Base-by-base conservation (phyloP, 1,284 basidiomycete species). In the Ganoderma leucocontextum region DNA sequence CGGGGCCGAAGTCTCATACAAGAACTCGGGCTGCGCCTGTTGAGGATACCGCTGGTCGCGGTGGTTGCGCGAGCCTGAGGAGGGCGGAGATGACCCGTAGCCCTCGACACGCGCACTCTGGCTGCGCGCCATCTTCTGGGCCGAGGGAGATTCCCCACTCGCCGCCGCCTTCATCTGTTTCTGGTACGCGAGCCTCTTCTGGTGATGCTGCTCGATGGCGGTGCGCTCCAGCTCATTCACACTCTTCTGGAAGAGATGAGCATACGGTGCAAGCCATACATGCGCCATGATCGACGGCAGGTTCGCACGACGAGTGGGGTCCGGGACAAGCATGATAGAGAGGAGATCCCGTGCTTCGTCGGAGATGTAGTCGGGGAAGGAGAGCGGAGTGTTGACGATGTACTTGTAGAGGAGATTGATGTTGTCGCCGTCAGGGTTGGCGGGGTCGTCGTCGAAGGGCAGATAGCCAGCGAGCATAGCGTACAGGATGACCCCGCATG, bases 381-480 rank as follows among this genome's bases (percentile, higher is more conserved):
- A 94, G 69, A 98, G 90, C 2, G 94, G 93, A 0, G 97, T 98
- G 84, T 92, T 96, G 82, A 99, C 94, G 81, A 99, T 99, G 83
- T 99, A 99, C 80, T 95, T 96, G 90, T 99, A 99, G 62, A 99
- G 85, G n/a, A 99, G 86, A 79, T 99, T 99, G 86, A 99, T 99
- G 83, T 99, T 99, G 84, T 99, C 97, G 67, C 98, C 98, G 72
- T 99, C 98, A 3, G 98, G 98, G 80, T 99, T 99, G 39, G 92
- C 93, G 1, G 98, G 98, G 81, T 99, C 98, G 80, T 99, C 98
- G 81, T 99, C 98, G 80, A 99, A 99, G n/a, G 98, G 98, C 39
- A 99, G 91, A 79, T 99, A 99, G 9, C 98, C 98, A 1, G 97
- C 96, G 13, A 99, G 89, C 97, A 99, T 99, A 66, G 98, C 98